phyloP scores from a whole-genome alignment of 805 yeast genomes.

The Debaryomyces castellii region DNA sequence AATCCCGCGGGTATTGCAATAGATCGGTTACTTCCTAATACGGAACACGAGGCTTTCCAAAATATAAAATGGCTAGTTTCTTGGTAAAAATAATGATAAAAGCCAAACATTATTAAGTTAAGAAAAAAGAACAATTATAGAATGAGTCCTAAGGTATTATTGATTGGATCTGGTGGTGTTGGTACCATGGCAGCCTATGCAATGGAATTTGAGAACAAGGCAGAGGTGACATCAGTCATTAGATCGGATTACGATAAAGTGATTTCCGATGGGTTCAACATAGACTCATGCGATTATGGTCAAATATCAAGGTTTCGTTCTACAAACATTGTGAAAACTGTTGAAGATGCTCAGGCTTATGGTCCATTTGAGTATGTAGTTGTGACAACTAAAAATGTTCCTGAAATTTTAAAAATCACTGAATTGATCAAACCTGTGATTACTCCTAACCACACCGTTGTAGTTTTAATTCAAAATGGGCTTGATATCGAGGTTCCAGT shows the following conservation, averaged over 20 bases:
- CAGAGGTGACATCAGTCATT: conserved; percentile 29
- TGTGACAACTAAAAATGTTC: conserved; percentile 30
- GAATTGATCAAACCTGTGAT: conserved; percentile 30
- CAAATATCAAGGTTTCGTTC: conserved; percentile 23
- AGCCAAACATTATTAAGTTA: neutral
- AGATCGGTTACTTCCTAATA: too few relatives aligned
- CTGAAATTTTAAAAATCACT: conserved; percentile 29
- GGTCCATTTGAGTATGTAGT: conserved; percentile 34
- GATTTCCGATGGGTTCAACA: conserved; percentile 18
- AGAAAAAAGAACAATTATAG: neutral
- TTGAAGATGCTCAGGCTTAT: conserved; percentile 23
- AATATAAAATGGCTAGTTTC: neutral
- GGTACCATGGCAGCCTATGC: conserved; percentile 72
- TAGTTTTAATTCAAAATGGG: conserved; percentile 31
- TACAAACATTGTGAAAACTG: conserved; percentile 20
- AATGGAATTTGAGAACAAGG: conserved; percentile 42
- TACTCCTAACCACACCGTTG: conserved; percentile 12
- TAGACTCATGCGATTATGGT: conserved; percentile 26
- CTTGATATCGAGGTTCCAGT: conserved; percentile 23
- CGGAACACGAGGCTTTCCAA: too few relatives aligned
- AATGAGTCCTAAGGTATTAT: conserved; percentile 34
- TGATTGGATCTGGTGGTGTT: conserved; percentile 82
- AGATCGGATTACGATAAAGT: conserved; percentile 28
- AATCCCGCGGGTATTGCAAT: too few relatives aligned
- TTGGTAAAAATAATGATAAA: too few relatives aligned